Evolutionary conservation across 2,329 filamentous ascomycete species (phyloP), one percentile per base, ranked within the genome.

Genomic region (Sporothrix dimorphospora): DNA sequence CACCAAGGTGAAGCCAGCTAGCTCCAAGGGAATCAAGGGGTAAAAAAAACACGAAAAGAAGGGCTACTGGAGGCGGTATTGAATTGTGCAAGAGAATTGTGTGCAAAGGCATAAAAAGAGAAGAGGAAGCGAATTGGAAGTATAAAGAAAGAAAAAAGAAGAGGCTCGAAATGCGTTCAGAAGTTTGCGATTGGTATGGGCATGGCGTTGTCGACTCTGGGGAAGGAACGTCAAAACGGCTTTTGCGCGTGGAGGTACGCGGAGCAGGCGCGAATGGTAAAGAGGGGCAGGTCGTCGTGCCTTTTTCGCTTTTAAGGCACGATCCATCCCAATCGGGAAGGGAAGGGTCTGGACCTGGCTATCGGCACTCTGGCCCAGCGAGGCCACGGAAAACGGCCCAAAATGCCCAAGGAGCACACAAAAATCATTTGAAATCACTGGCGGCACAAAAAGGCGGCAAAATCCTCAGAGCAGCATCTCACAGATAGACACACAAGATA

Each of bases 241-340:
- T 65, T 65, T 42, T 24, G 16, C 59, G 59, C 59, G 38, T 63
- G 38, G 59, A 45, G 59, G n/a, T 12, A 34, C 63, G 63, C 27
- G 27, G 30, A 19, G 40, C n/a, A 66, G 21, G 65, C 65, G 65
- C 65, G 34, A 38, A 51, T 53, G 65, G 47, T 51, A 68, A 51
- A 68, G 65, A 16, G 65, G 65, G 47, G 47, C 65, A 40, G 47
- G n/a, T 40, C 21, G 42, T 57, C 65, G 45, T 67, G 45, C 45
- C 27, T 51, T 67, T 27, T 67, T n/a, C 42, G 19, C 40, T 65
- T 65, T 27, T n/a, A 40, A 61, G 53, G 40, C 70, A 57, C 69
- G 30, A 67, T 68, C 70, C 40, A 71, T 71, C 70, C 70, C 51
- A 71, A 68, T 67, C 53, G 65, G 70, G 70, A 72, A 68, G 53